Base-by-base conservation (phyloP, 1,284 basidiomycete species). In the Ustilago nuda region DNA sequence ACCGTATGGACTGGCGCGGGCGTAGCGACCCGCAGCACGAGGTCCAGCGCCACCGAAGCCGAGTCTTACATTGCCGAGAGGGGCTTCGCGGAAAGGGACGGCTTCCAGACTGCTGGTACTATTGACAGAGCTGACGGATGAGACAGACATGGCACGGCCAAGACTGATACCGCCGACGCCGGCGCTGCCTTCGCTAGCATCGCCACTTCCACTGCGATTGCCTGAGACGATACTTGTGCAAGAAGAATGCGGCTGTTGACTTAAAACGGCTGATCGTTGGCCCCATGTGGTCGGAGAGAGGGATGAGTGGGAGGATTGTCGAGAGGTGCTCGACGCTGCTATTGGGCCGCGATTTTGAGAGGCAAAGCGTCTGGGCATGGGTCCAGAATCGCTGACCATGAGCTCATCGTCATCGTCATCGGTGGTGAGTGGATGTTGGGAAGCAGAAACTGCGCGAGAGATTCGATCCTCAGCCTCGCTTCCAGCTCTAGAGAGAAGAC, bases 81-180 rank as follows among this genome's bases (percentile, higher is more conserved):
- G 84, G 12, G 83, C 83, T 33, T 80, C 76, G 11, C 83, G 79
- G 46, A 85, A 85, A 11, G 84, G 84, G 0, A 72, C 82, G 5
- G 84, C 82, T 51, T 85, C 84, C 33, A 85, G 76, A 63, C 83
- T 84, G 60, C 76, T 80, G 17, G 82, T 82, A 69, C 80, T 82
- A 62, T 78, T 83, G 56, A 80, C 84, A 19, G 78, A 81, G 66
- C 81, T 82, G 27, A 82, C 79, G 11, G 79, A 81, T 56, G 78
- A 80, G 45, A 82, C 74, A n/a, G 84, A 85, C 66, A 79, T 80
- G 60, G 81, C 82, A 7, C 84, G 74, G 43, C 72, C 81, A 3
- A 85, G 61, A 51, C 67, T 70, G 56, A 73, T 63, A 32, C 65
- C 67, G n/a, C 68, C 62, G 6, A 60, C 35, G 46, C 70, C 68